Base-by-base conservation (phyloP, 2,329 filamentous ascomycete species). In the Penicillium sclerotiorum region DNA sequence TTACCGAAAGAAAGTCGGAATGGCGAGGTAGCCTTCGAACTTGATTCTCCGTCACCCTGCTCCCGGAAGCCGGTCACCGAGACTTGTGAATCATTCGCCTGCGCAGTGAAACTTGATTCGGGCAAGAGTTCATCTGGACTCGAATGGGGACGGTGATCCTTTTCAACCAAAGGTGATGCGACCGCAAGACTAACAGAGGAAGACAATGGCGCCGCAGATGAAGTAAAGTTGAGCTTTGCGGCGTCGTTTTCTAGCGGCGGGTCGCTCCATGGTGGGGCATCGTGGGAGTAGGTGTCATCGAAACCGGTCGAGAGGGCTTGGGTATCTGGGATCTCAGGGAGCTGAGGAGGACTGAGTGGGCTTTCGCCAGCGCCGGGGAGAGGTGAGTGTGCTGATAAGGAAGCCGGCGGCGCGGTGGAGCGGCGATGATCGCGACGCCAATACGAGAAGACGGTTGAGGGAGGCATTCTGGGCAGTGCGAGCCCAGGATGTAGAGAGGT, bases 401-500 rank as follows among this genome's bases (percentile, higher is more conserved):
- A 53, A 49, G 60, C 57, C 49, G 65, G 66, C 25, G 62, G 60
- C 30, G 64, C 63, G 52, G 60, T 65, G 27, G 63, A 66, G 45
- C 68, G 68, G 55, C 69, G 68, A 49, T 70, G 67, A 42, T 71
- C 68, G 53, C 68, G 68, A 47, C 69, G 69, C 69, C 66, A 71
- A 52, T 72, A 72, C 21, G 69, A 70, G 52, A 72, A 72, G 39
- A 72, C 69, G 17, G 68, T 65, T 33, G 69, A 71, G 3, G 69
- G 64, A 6, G 67, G 59, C 69, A 72, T 72, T 53, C 21, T 61
- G 40, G 44, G 39, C 46, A 39, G 51, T 30, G 42, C 44, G 50
- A 37, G 41, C 54, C 58, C 8, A 36, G 15, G 15, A 9, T 55
- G 41, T 20, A 39, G 45, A 52, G 28, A 54, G 52, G 57, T 56